Conservation (phyloP, 2,329 filamentous ascomycete species). For the Triangularia setosa region DNA sequence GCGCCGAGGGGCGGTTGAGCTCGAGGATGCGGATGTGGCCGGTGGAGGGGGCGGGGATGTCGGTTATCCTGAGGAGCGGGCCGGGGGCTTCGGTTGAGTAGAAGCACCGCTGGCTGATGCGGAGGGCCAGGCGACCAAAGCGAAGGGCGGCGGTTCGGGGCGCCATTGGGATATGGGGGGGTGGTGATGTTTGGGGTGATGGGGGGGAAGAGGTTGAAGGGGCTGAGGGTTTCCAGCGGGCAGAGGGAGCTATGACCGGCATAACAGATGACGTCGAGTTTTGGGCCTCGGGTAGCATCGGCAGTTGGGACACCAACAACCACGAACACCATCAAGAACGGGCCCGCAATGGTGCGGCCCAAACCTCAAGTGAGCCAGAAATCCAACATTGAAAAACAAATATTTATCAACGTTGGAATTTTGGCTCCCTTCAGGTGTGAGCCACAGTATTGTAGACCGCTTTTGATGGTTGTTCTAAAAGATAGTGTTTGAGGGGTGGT, state of each 20-base stretch:
- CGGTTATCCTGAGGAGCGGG: conserved; percentile 64
- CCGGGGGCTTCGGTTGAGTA: conserved; percentile 35
- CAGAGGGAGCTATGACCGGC: not conserved
- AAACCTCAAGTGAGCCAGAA: not conserved
- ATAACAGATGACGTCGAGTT: not conserved
- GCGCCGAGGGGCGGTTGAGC: conserved; percentile 76
- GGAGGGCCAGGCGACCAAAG: conserved; percentile 9
- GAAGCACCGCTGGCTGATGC: not conserved
- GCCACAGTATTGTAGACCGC: too few species aligned
- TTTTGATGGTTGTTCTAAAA: too few species aligned
- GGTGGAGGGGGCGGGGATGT: conserved; percentile 70
- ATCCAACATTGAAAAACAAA: not conserved
- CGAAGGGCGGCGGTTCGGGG: conserved; percentile 11
- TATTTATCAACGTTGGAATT: not conserved
- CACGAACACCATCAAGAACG: not conserved
- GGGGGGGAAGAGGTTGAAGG: not conserved
- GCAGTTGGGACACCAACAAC: not conserved
- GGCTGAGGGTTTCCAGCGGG: not conserved
- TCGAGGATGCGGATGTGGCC: conserved; percentile 86
- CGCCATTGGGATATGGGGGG: conserved; percentile 3
- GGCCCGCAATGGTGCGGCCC: not conserved
- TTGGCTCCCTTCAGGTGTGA: not conserved
- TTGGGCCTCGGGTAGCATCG: not conserved
- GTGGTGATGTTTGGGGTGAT: not conserved
- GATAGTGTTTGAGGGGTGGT: too few species aligned